Conservation (phyloP, 2,329 filamentous ascomycete species). For the Botrytis deweyae region DNA sequence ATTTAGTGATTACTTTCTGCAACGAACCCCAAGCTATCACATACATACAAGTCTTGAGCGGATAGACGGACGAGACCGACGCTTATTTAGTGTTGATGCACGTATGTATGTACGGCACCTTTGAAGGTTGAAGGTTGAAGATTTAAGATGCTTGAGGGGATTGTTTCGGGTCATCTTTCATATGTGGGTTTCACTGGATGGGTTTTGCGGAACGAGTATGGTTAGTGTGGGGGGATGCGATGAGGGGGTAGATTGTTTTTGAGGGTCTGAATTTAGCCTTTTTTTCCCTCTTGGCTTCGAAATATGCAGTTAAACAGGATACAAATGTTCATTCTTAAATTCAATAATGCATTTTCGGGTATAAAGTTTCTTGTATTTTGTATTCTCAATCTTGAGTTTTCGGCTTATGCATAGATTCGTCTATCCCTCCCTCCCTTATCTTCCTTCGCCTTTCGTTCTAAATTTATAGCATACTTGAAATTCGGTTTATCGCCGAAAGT, state of each 20-base stretch:
- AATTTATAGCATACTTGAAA: not conserved
- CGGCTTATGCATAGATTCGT: not conserved
- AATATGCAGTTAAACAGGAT: not conserved
- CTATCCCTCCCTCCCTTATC: not conserved
- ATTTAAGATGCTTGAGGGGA: not conserved
- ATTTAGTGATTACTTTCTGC: not conserved
- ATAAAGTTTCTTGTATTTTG: not conserved
- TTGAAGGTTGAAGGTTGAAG: not conserved
- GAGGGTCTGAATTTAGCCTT: not conserved
- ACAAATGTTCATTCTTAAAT: not conserved
- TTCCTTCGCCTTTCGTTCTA: not conserved
- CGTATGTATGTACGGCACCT: conserved; percentile 10
- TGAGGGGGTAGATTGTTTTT: not conserved
- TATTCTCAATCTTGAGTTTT: not conserved
- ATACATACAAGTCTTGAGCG: not conserved
- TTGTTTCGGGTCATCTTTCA: not conserved
- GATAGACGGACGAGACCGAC: not conserved
- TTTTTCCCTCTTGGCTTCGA: not conserved
- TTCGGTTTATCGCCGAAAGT: not conserved
- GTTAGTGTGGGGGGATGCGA: not conserved
- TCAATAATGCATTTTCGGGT: not conserved
- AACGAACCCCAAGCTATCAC: not conserved
- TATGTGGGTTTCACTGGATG: not conserved
- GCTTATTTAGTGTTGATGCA: conserved; percentile 7
- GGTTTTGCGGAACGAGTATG: not conserved